Base-by-base conservation (phyloP, 1,284 basidiomycete species). In the Neolentinus lepideus region DNA sequence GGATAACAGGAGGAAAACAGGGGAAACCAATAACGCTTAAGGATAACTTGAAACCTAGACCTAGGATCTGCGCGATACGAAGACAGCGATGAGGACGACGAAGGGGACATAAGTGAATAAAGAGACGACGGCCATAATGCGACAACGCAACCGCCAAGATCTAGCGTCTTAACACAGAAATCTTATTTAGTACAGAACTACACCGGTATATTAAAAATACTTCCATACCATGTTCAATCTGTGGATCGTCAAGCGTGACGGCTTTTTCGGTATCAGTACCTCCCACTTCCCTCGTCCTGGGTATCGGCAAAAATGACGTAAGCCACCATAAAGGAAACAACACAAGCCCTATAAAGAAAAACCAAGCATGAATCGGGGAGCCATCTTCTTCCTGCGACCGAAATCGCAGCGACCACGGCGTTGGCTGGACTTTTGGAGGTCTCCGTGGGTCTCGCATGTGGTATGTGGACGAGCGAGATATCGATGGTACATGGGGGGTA, bases 241-340 rank as follows among this genome's bases (percentile, higher is more conserved):
- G 86, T 22, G 87, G 87, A 68, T 90, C 87, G 63, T 90, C 88
- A 46, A 90, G 70, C 21, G 83, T 71, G 9, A 90, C 85, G 11
- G 79, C 83, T 64, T 88, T 88, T 70, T 87, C 87, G 53, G 73
- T 74, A 58, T 81, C 80, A 45, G 72, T 71, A 31, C 73, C 81
- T 24, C 81, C 84, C 27, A 85, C 75, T 43, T 74, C 73, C 60
- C 87, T 74, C 47, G 86, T 90, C 62, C 67, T 70, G 12, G 84
- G 85, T 33, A 84, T 78, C 25, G 72, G 71, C 61, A 81, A 73
- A 59, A 88, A 72, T 11, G 78, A 75, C n/a, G 82, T 85, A 57
- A 81, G 62, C 85, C 87, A 90, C 88, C 88, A 90, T 12, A 87
- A 48, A n/a, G 86, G 85, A 60, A 90, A 90, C 31, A 88, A 54